Conservation (phyloP, 805 yeast species). For the Suhomyces sp. region DNA sequence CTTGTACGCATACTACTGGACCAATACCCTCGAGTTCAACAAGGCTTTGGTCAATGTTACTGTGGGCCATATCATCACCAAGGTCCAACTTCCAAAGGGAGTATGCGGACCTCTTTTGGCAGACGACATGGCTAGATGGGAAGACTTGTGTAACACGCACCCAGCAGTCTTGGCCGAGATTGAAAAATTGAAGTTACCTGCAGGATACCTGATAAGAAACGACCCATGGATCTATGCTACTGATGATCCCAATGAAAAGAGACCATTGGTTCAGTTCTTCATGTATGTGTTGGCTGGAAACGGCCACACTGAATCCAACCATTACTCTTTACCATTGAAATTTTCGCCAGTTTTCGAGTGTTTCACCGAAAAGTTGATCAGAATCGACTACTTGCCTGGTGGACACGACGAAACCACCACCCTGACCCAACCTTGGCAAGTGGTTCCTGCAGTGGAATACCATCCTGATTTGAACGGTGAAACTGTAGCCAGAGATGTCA, state of each 20-base stretch:
- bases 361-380: conserved; percentile 54
- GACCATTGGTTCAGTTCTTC: conserved; percentile 68
- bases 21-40: conserved; percentile 51
- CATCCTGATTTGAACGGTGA: conserved; percentile 68
- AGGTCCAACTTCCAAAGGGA: conserved; percentile 55
- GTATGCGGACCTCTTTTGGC: conserved; percentile 70
- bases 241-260: conserved; percentile 57
- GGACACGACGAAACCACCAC: conserved; percentile 62
- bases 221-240: conserved; percentile 91
- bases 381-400: conserved; percentile 72
- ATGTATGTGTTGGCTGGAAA: conserved; percentile 67
- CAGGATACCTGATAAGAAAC: conserved; percentile 50
- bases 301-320: conserved; percentile 68
- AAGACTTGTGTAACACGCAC: conserved; percentile 47
- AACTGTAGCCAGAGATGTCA: conserved; percentile 49
- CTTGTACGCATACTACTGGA: conserved; percentile 61
- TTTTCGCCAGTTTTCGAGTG: conserved; percentile 73
- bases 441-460: conserved; percentile 63
- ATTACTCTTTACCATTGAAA: conserved; percentile 69
- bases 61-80: conserved; percentile 58
- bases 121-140: conserved; percentile 57
- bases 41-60: conserved; percentile 71
- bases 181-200: conserved; percentile 63
- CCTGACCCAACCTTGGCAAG: conserved; percentile 60
- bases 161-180: conserved; percentile 63